These are phyloP conservation scores for Candida pseudoglaebosa DNA, from an alignment of 805 yeast genomes.

Conservation along the genomic window DNA sequence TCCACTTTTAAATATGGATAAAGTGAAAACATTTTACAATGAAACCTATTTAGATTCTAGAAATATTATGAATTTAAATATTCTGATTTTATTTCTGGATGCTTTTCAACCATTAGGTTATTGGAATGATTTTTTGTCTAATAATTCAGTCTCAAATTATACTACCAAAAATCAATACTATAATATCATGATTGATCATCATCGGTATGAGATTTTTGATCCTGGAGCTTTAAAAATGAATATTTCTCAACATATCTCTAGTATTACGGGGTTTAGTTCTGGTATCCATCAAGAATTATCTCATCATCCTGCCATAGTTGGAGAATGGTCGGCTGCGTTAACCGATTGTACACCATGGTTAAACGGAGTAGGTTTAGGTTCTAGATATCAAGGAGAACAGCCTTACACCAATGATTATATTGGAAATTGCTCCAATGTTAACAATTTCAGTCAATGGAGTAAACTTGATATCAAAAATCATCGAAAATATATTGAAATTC, in stretches of 20 bases:
- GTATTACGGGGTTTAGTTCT: conserved; percentile 27
- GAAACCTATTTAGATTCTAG: conserved; percentile 31
- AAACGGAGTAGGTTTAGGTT: conserved; percentile 65
- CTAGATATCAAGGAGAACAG: conserved; percentile 50
- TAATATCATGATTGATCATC: conserved; percentile 39
- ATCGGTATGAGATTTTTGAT: conserved; percentile 36
- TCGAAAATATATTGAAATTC: conserved; percentile 57
- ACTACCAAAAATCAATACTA: conserved; percentile 15
- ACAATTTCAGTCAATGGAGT: conserved; percentile 41
- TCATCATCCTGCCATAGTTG: conserved; percentile 50
- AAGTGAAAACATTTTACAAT: conserved; percentile 25
- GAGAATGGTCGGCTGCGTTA: conserved; percentile 70
- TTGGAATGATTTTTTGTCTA: conserved; percentile 47
- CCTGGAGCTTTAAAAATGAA: conserved; percentile 20
- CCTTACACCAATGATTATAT: conserved; percentile 27
- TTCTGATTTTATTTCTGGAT: conserved; percentile 57
- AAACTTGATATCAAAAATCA: conserved; percentile 38
- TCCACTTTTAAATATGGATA: conserved; percentile 17
- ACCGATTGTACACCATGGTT: conserved; percentile 71
- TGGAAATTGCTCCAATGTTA: conserved; percentile 43
- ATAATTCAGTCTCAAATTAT: conserved; percentile 5
- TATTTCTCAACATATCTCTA: conserved; percentile 28
- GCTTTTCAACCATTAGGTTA: conserved; percentile 55
- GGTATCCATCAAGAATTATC: conserved; percentile 34
- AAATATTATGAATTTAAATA: conserved; percentile 25